phyloP scores from a whole-genome alignment of 208 protist species.

The Tetramitus jugosus region DNA sequence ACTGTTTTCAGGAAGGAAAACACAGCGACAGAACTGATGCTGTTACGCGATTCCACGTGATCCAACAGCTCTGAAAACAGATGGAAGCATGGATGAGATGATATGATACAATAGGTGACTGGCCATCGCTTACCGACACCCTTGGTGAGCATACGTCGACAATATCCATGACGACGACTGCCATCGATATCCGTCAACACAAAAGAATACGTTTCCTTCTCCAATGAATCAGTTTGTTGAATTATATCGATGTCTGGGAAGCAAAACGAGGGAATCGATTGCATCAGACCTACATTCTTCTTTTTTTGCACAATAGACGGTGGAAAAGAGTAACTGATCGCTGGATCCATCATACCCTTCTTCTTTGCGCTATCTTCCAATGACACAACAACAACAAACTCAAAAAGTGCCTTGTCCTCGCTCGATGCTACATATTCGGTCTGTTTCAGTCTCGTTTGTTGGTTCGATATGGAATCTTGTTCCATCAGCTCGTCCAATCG shows the following conservation, averaged over 20 bases:
- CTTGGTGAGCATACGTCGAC: not conserved
- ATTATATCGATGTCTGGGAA: conserved; percentile 9
- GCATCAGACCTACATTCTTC: not conserved
- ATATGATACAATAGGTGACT: conserved; percentile 13
- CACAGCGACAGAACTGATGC: not conserved
- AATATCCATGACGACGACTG: not conserved
- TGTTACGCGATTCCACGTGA: not conserved
- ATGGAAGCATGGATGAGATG: conserved; percentile 2
- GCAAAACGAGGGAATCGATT: not conserved
- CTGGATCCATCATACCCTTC: not conserved
- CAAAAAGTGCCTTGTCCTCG: conserved; percentile 15
- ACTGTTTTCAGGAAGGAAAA: conserved; percentile 20
- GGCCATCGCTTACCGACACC: not conserved
- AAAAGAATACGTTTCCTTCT: conserved; percentile 15
- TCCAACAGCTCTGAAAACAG: conserved; percentile 12
- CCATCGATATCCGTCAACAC: conserved; percentile 19
- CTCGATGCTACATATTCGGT: too few species aligned
- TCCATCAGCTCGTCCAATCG: too few species aligned
- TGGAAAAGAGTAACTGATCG: conserved; percentile 7
- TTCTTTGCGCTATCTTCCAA: not conserved
- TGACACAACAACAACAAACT: conserved; percentile 13
- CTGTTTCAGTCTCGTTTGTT: too few species aligned
- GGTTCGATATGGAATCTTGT: too few species aligned
- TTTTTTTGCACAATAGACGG: not conserved
- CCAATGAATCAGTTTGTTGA: not conserved